Base-by-base conservation (phyloP, 495 filamentous ascomycete species). In the Penicillium pulvis region DNA sequence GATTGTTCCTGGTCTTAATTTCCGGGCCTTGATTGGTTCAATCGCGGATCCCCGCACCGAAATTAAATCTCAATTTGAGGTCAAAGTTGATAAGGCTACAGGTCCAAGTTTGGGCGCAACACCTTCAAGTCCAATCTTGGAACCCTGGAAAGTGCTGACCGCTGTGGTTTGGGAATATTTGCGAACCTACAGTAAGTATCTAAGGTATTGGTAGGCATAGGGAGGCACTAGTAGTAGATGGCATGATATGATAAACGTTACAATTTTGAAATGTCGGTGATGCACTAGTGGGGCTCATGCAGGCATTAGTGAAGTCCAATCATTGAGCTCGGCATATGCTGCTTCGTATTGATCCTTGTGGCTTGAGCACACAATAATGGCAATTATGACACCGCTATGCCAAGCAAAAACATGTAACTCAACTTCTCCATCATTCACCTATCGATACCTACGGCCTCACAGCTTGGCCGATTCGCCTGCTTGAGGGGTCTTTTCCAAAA, bases 401-500 rank as follows among this genome's bases (percentile, higher is more conserved):
- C 33, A 36, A 36, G 33, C 10, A 36, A 23, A 23, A 23, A 12
- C 10, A 14, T 14, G 33, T 36, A 36, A 14, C 6, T 28, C 6
- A 28, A 28, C 28, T 28, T 28, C 28, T 28, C 3, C 1, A 36
- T 36, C 33, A 1, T 35, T 9, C 6, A 36, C 7, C 43, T 33
- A 33, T 33, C 1, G 9, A 36, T 36, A 14, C 2, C 20, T 23
- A 23, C 2, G 20, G 20, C 20, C 10, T 66, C 41, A 66, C 1
- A 66, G 31, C 12, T 58, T 63, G 16, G 58, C 49, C 42, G 55
- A 43, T 8, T 51, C 33, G 12, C 23, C 31, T 14, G 36, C 46
- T 9, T 23, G 17, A 9, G 61, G 58, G 24, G 24, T 57, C 7
- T 39, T 46, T 6, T 50, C 33, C 6, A 62, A 26, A 17, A 72